Evolutionary conservation across 1,284 basidiomycete genomes (phyloP), one percentile per base, ranked within the genome.

Genomic region (Irpex sp.): DNA sequence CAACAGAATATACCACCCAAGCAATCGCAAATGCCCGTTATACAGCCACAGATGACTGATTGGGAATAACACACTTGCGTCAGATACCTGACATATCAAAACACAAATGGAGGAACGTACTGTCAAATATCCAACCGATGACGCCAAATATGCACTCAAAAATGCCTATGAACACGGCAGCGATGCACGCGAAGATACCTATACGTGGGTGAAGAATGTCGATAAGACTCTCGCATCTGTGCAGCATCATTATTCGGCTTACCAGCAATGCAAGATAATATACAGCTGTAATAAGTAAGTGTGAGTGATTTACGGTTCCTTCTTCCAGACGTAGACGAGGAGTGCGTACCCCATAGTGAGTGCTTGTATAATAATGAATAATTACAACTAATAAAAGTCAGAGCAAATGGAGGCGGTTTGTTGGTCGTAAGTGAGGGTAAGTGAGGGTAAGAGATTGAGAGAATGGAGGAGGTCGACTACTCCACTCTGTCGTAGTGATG

Each of bases 91-190:
- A 51, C 34, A 15, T 26, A 31, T 56, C 11, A 26, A 31, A 34
- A 15, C 13, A 11, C 34, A 9, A 31, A 31, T 15, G 11, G 54
- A 56, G 54, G 49, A 52, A 56, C 54, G 54, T 36, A 56, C 54
- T 56, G 26, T 56, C 54, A 21, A 56, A 31, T 26, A 56, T 56
- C 54, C 54, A 56, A 15, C 21, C 54, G 34, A 56, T 34, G 6
- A 56, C 54, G 4, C 54, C 54, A 56, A 56, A 56, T 56, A 56
- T 56, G 54, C 54, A 56, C 19, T 56, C 54, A 36, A 56, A 56
- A 8, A 56, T 56, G 17, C 21, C 54, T 9, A 56, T 56, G 34
- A 56, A 56, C 31, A 56, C 54, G 5, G 54, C 54, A 21, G 26
- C 54, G 34, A 56, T 56, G 31, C 54, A 56, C 9, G 54, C 54